Base-by-base conservation (phyloP, 805 yeast genomes). In the Candida silvicultrix region DNA sequence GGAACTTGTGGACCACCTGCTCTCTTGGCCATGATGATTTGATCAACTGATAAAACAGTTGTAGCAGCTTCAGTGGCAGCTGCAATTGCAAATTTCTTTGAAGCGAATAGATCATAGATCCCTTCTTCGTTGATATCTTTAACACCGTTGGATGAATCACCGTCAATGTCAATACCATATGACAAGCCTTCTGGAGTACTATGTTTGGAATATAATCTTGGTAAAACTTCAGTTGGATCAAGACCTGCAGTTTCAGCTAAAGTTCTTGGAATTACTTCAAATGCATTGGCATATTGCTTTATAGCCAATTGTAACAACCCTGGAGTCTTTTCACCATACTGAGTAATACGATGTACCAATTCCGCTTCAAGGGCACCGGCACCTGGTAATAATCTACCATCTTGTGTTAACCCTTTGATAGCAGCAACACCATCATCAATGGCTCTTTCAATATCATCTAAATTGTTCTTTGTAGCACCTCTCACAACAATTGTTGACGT, bases 1-100 rank as follows among this genome's bases (percentile, higher is more conserved):
- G 77, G 73, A 31, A 97, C 97, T 77, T 89, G 83, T 42, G 99
- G 99, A 20, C 99, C 99, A 54, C 99, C 99, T 2, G 98, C 97
- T 65, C 97, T 81, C 78, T 92, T 92, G 40, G 99, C 98, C 94
- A 92, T 94, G 63, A 92, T 94, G 59, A 92, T 92, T 75, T 92
- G 98, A 66, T 94, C 98, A 43, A 94, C 94, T 22, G 95, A 82
- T 52, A 90, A 74, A 44, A 90, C 84, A 5, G 98, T 94, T 51
- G 77, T 79, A 14, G 96, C 95, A 42, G 97, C 97, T 55, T 94
- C 98, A 4, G 97, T 89, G 16, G 99, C 98, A 52, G 94, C 83
- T 57, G 83, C 80, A 54, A 94, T 84, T 41, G 97, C 99, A 51
- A 88, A 85, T 58, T 75, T 77, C 73, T 94, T 92, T 38, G 90